Percentiles rank a stretch among this genome's conserved stretches.
These are phyloP conservation scores for Xerocomellus amylosporus DNA, from an alignment of 768 basidiomycete species.

Conservation along the genomic window DNA sequence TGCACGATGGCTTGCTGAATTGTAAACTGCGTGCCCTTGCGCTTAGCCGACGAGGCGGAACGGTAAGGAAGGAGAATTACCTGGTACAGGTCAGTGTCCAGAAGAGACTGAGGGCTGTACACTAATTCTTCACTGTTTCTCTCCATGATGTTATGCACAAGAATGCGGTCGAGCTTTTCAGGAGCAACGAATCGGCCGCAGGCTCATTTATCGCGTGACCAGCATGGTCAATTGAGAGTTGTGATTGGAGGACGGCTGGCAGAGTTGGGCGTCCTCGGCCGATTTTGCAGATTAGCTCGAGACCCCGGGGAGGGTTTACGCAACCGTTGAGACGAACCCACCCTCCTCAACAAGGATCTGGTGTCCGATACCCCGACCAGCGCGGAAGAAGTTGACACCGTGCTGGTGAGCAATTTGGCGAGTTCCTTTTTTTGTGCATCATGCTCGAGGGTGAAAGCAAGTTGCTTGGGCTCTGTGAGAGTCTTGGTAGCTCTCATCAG, in stretches of 20 bases:
- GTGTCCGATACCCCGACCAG: conserved; percentile 96
- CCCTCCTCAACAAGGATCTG: conserved; percentile 98
- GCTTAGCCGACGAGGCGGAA: not conserved
- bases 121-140: conserved; percentile 4
- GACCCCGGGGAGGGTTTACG: too few relatives aligned
- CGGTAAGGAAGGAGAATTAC: conserved; percentile 34
- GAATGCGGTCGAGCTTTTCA: not conserved
- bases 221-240: too few relatives aligned
- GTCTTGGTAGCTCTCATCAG: conserved; percentile 64
- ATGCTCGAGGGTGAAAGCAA: conserved; percentile 66
- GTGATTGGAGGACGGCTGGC: too few relatives aligned
- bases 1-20: conserved; percentile 92
- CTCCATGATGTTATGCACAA: conserved; percentile 10
- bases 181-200: too few relatives aligned
- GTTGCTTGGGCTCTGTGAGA: conserved; percentile 73
- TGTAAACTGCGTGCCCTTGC: conserved; percentile 54
- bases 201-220: too few relatives aligned
- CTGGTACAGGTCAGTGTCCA: conserved; percentile 97
- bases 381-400: conserved; percentile 92
- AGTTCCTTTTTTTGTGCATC: conserved; percentile 75
- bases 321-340: conserved; percentile 72
- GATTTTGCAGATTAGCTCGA: too few relatives aligned
- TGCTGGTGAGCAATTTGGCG: conserved; percentile 63
- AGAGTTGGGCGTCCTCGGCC: too few relatives aligned
- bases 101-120: conserved; percentile 48